A percentile compares a stretch with the other conserved stretches of the same genome.
Conservation (phyloP, 2,329 filamentous ascomycete species). For the Fusarium praegraminearum region DNA sequence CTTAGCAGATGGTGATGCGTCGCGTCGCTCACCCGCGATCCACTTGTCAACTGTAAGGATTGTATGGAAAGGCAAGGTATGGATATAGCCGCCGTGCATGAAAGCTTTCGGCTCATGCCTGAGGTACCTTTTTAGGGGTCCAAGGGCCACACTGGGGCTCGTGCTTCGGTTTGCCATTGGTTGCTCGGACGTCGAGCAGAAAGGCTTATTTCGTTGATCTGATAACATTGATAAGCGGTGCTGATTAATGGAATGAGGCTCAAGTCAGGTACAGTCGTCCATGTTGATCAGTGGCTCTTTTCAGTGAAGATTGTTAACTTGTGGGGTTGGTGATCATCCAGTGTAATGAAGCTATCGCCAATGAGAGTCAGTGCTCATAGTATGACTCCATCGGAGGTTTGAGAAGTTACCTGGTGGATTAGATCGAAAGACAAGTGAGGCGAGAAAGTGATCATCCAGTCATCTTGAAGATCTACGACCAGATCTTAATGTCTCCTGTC, state of each 20-base stretch:
- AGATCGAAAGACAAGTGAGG: background rate
- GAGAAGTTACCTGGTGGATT: background rate
- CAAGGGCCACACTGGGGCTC: conserved; percentile 27
- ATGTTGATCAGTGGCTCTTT: conserved; percentile 16
- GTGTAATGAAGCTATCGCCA: conserved; percentile 13
- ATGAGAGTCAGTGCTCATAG: background rate
- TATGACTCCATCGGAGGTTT: background rate
- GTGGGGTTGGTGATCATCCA: background rate
- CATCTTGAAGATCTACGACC: background rate
- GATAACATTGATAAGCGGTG: conserved; percentile 24
- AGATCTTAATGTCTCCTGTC: no score
- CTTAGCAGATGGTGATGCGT: conserved; percentile 29
- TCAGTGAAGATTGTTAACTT: background rate
- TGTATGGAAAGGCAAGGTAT: conserved; percentile 15
- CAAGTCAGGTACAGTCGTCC: background rate
- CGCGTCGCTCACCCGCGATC: conserved; percentile 42
- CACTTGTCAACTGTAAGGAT: conserved; percentile 24
- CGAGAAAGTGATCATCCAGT: background rate
- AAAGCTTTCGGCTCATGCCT: conserved; percentile 27
- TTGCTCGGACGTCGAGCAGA: conserved; percentile 14
- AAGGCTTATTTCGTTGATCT: conserved; percentile 37
- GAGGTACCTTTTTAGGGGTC: conserved; percentile 43
- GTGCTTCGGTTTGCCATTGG: conserved; percentile 28
- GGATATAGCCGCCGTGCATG: conserved; percentile 42
- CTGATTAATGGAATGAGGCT: conserved; percentile 29